Evolutionary conservation across 1,284 basidiomycete species (phyloP), one percentile per base, ranked within the genome.

Genomic region (Moesziomyces parantarcticus): DNA sequence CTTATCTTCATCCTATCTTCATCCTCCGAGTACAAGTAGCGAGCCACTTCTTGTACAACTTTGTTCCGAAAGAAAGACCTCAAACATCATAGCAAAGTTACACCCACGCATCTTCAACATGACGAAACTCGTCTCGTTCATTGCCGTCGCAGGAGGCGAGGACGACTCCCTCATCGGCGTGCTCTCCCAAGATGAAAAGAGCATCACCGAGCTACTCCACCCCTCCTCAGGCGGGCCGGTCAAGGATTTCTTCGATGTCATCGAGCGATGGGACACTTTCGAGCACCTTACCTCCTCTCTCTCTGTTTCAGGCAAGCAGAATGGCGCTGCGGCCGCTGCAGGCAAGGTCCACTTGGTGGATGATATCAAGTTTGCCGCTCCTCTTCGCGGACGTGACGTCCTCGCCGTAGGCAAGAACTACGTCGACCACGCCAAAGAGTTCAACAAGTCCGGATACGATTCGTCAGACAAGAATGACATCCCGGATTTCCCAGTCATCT

Each of bases 391-490:
- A 3, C 50, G 50, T 14, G 50, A 52, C 29, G 50, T 52, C 22
- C 29, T 52, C 21, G 50, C 50, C 21, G 50, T 52, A 10, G 50
- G 50, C 11, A 52, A 52, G 50, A 52, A 52, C 25, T 42, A 52
- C 40, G 40, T 39, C 21, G 50, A 52, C 6, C 50, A 52, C 23
- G 50, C 50, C 21, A 52, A 52, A 34, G 50, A 52, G 40, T 52
- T 52, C 50, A 52, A 52, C 40, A 52, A 52, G 50, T 40, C 32
- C 23, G 50, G 50, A 11, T 52, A 52, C 36, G 50, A 52, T 23
- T 41, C 39, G 39, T 40, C 32, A 5, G 50, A 52, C 50, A 52
- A 52, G 36, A 52, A 52, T 14, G 50, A 52, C 50, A 41, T 42
- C 16, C 50, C 50, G 11, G 50, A 52, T 39, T 52, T 52, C 39